Evolutionary conservation across 768 basidiomycete species (phyloP).

Genomic region (Plicaturopsis crispa): DNA sequence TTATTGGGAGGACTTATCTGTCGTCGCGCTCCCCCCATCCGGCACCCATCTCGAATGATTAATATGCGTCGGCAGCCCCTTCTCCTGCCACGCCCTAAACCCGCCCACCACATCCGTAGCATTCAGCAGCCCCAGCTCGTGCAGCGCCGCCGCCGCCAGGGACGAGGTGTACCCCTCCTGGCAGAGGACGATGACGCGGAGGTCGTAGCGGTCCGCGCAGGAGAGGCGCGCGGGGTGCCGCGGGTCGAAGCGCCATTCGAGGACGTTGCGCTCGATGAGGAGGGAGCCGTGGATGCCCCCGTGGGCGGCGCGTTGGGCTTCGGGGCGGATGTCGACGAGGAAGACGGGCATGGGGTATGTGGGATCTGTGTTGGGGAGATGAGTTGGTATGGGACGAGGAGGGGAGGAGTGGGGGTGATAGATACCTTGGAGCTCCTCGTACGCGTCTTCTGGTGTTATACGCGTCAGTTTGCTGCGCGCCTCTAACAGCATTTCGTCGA

Average conservation of each 20-base stretch:
- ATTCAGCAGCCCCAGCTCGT: conserved; percentile 62
- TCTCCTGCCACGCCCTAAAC: conserved; percentile 63
- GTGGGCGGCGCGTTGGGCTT: conserved; percentile 43
- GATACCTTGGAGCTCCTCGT: conserved; percentile 50
- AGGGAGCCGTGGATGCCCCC: conserved; percentile 65
- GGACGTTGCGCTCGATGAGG: conserved; percentile 65
- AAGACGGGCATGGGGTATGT: conserved; percentile 54
- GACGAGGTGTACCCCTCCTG: conserved; percentile 69
- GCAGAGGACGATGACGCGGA: conserved; percentile 68
- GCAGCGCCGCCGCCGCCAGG: conserved; percentile 62
- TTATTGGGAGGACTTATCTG: too few species aligned
- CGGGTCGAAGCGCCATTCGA: conserved; percentile 81
- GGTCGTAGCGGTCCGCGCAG: conserved; percentile 69
- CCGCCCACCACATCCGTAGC: conserved; percentile 77
- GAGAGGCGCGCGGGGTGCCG: conserved; percentile 47
- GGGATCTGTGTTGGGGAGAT: too few species aligned
- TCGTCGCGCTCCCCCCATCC: too few species aligned
- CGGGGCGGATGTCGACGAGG: conserved; percentile 72
- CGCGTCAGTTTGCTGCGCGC: conserved; percentile 61
- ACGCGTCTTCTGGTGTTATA: conserved; percentile 51
- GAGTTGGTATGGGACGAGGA: too few species aligned
- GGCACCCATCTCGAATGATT: too few species aligned
- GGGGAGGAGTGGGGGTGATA: too few species aligned
- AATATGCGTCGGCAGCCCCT: conserved; percentile 51
- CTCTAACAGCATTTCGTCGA: conserved; percentile 47